Evolutionary conservation across 2,329 filamentous ascomycete genomes (phyloP), one percentile per base, ranked within the genome.

Genomic region (Exophiala calicioides): DNA sequence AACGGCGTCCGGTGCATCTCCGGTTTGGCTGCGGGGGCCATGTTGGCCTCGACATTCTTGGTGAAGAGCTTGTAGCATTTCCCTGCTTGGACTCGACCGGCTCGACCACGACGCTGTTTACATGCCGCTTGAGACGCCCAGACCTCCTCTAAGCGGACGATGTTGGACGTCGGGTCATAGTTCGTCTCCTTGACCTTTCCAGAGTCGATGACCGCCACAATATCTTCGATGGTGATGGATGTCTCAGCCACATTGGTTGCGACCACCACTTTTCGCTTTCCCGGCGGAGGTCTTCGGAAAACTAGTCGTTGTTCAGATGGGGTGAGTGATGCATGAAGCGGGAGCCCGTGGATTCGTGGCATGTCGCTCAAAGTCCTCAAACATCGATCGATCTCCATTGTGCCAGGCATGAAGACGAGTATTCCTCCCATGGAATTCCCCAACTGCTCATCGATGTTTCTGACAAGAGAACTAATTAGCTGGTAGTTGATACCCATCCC

Each of bases 201-300:
- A 8, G 86, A 93, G 65, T 98, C 93, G 54, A 98, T 91, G 34
- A 98, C 93, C 2, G 88, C 91, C 2, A 97, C 87, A 42, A 98
- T 88, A 63, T 98, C 93, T 63, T 96, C 90, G 50, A 98, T 98
- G 0, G 93, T 98, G 65, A 98, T 97, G 2, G 93, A 97, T 0
- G 93, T 98, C 66, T 98, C 93, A 2, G 93, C 93, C 2, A 98
- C 91, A 61, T 98, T 98, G 33, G 93, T 98, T 1, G 93, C 88
- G 5, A 91, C 88, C 24, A 98, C 87, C 9, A 98, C 81, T 68
- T 98, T 98, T 26, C 93, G 80, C 68, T 88, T 90, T 0, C 90
- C 90, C 2, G 72, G 66, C 0, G 91, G 90, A 3, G 93, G 72
- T 10, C 77, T 76, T 20, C 81, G 77, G 64, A 98, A 98, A 1